Base-by-base conservation (phyloP, 176 grass and related monocot species). In the Aegilops tauschii region DNA sequence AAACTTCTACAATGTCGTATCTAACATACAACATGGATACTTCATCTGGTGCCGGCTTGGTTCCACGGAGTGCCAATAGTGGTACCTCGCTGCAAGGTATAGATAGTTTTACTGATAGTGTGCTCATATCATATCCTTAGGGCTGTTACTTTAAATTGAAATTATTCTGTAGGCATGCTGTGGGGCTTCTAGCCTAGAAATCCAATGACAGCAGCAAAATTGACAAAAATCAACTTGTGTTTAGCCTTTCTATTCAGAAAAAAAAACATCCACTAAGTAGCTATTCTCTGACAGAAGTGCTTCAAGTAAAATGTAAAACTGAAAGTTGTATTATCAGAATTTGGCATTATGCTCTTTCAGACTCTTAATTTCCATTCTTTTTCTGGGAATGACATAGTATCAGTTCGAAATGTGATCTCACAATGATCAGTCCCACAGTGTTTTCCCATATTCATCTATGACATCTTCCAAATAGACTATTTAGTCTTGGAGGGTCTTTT, bases 61-160 rank as follows among this genome's bases (percentile, higher is more conserved):
- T 85, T 90, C 52, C 91, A 90, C 83, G 88, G 64, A 90, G 73
- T 78, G 61, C 83, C 21, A 87, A 83, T 83, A 79, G 91, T 44
- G 93, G 89, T 44, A 87, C 72, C 80, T 88, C 83, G 10, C 79
- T 89, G 52, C 79, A 39, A 88, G 84, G 77, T 91, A 62, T 47
- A 34, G 34, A 85, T 87, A 64, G 18, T 44, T 87, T 82, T 81
- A 68, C 50, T 86, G 39, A 79, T 54, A 40, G 39, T 52, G 28
- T n/a, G 8, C 65, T 52, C 47, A 50, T 50, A 50, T 50, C 25
- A 42, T 66, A 17, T 84, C 25, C 21, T 78, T 80, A 39, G 23
- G 32, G 37, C 66, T 69, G 47, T 50, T 50, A 16, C 47, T 50
- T 50, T 16, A 50, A 50, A 50, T 5, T 50, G 47, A 50, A 50